Percentiles rank a stretch among this genome's conserved stretches.
Conservation (phyloP, 768 basidiomycete species). For the Naematelia aurantialba region DNA sequence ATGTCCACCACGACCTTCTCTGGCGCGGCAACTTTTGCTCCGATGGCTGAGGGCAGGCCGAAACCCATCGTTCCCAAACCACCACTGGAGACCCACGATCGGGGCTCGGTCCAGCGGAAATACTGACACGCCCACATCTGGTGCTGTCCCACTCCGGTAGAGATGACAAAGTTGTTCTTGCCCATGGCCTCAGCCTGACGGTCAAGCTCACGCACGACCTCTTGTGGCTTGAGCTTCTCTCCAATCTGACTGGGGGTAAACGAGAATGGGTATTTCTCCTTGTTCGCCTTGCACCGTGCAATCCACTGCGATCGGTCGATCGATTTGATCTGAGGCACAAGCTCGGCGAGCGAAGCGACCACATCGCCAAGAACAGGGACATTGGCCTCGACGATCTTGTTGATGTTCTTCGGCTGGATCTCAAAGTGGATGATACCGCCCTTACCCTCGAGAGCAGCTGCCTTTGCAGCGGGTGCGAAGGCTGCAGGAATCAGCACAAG, state of each 20-base stretch:
- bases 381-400: slow-evolving; percentile 94
- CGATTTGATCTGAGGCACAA: slow-evolving; percentile 69
- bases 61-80: slow-evolving; percentile 99
- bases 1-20: slow-evolving; percentile 91
- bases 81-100: slow-evolving; percentile 86
- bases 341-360: slow-evolving; percentile 68
- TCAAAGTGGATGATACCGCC: slow-evolving; percentile 99
- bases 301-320: slow-evolving; percentile 74
- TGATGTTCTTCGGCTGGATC: slow-evolving; percentile 96
- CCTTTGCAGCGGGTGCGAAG: slow-evolving; percentile 85
- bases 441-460: slow-evolving; percentile 75
- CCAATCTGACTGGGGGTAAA: slow-evolving; percentile 64
- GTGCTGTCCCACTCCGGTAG: slow-evolving; percentile 97
- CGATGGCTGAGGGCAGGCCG: slow-evolving; percentile 88
- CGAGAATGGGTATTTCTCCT: slow-evolving; percentile 82
- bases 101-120: slow-evolving; percentile 83
- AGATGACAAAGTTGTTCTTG: slow-evolving; percentile 73
- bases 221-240: slow-evolving; percentile 86
- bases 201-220: slow-evolving; percentile 90
- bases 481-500: slow-evolving; percentile 37
- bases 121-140: slow-evolving; percentile 99
- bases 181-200: slow-evolving; percentile 60
- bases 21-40: slow-evolving; percentile 93
- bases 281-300: slow-evolving; percentile 75
- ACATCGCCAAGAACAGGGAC: slow-evolving; percentile 95